phyloP scores from a whole-genome alignment of 805 yeast genomes.

The Schizosaccharomyces japonicus region DNA sequence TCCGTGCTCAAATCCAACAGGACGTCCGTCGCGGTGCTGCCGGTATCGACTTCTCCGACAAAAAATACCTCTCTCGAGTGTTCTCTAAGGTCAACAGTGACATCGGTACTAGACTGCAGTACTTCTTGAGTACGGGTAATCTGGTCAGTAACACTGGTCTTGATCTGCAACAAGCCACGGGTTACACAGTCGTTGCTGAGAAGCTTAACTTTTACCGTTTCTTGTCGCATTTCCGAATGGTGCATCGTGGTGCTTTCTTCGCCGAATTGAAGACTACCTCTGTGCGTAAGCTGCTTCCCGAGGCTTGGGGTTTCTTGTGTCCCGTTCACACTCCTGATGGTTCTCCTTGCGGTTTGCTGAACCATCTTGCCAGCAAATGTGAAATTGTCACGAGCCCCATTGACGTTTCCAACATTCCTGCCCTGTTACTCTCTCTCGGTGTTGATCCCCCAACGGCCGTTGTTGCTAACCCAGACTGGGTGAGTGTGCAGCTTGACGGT shows the following conservation, averaged over 20 bases:
- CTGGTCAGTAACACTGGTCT: conserved; percentile 89
- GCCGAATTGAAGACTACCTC: conserved; percentile 94
- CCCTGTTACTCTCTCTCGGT: conserved; percentile 45
- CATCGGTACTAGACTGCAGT: conserved; percentile 82
- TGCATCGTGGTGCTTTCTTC: conserved; percentile 96
- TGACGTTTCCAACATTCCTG: conserved; percentile 52
- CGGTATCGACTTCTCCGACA: conserved; percentile 51
- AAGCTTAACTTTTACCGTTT: conserved; percentile 92
- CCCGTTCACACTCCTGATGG: conserved; percentile 99
- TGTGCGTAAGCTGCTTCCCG: conserved; percentile 86
- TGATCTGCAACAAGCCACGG: conserved; percentile 92
- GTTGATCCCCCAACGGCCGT: conserved; percentile 56
- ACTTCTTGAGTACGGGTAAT: conserved; percentile 90
- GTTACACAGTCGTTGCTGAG: conserved; percentile 96
- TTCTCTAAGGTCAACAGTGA: conserved; percentile 67
- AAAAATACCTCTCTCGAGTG: conserved; percentile 60
- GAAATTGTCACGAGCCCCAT: conserved; percentile 51
- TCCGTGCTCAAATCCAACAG: conserved; percentile 48
- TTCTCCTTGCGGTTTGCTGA: conserved; percentile 91
- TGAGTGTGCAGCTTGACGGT: conserved; percentile 89
- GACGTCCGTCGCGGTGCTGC: conserved; percentile 49
- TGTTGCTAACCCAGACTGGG: conserved; percentile 66
- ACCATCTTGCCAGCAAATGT: conserved; percentile 92
- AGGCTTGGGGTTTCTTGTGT: conserved; percentile 96
- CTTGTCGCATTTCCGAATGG: conserved; percentile 97